A percentile compares a stretch with the other conserved stretches of the same genome.
phyloP scores from a whole-genome alignment of 2,329 filamentous ascomycete species.

The Apiospora sp. region DNA sequence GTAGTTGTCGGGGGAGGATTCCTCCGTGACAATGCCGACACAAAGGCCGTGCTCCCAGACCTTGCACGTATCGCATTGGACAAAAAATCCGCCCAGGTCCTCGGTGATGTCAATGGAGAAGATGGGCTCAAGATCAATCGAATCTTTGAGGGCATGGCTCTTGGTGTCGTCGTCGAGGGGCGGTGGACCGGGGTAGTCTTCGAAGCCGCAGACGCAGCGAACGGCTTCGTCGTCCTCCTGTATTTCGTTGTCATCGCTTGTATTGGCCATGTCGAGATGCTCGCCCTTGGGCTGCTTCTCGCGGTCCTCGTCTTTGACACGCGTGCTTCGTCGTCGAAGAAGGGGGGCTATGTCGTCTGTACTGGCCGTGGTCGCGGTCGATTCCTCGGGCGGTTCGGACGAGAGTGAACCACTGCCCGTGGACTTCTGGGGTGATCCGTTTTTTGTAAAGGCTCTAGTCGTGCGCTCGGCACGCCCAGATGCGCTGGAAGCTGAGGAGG shows the following conservation, averaged over 20 bases:
- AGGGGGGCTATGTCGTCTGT: constrained; percentile 69
- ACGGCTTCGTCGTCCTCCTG: constrained; percentile 94
- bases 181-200: constrained; percentile 90
- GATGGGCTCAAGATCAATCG: constrained; percentile 64
- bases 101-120: constrained; percentile 73
- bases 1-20: constrained; percentile 89
- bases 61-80: constrained; percentile 97
- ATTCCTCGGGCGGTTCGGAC: constrained; percentile 72
- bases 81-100: constrained; percentile 92
- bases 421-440: constrained; percentile 77
- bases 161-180: constrained; percentile 65
- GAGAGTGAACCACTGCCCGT: constrained; percentile 77
- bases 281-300: constrained; percentile 55
- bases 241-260: constrained; percentile 74
- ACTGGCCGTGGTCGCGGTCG: constrained; percentile 52
- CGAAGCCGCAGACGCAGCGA: constrained; percentile 91
- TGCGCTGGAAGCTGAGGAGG: constrained; percentile 79
- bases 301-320: constrained; percentile 65
- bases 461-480: constrained; percentile 79
- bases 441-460: constrained; percentile 76
- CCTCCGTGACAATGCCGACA: constrained; percentile 95
- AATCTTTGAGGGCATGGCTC: constrained; percentile 58
- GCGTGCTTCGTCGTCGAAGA: constrained; percentile 81
- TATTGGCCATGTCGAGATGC: constrained; percentile 54
- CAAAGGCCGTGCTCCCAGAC: constrained; percentile 99